Evolutionary conservation across 169 alveolate species (phyloP), one percentile per base, ranked within the genome.

Genomic region (Plasmodium fragile): DNA sequence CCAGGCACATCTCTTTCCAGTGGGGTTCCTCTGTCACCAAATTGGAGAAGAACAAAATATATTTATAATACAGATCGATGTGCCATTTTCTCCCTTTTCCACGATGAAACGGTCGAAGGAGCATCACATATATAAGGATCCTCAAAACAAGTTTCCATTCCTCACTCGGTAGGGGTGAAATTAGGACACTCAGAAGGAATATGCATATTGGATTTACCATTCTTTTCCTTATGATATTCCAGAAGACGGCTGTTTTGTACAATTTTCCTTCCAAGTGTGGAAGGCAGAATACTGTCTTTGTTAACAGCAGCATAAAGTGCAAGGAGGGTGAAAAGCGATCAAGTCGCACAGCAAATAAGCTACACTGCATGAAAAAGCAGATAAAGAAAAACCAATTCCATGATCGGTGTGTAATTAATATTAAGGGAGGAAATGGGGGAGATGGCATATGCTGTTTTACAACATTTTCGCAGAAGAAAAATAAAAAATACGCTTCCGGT

Each of bases 401-500:
- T 30, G 98, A 97, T 39, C 81, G 90, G 41, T 95, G 97, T 59
- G 81, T 72, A 72, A 95, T 97, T 8, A 81, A 87, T 41, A 98
- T 96, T 13, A 80, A 82, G 34, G 98, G 98, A 4, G 99, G 99
- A 5, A 93, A 95, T 85, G 99, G 99, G 5, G 99, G 99, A 25
- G 95, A 97, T 90, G 99, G 99, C 36, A 77, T 89, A 55, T 89
- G 94, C 25, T 77, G 94, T 78, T 89, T 89, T 39, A 89, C 94
- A 39, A 97, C 98, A 83, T 92, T 91, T 59, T 96, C 98, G 16
- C 97, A 96, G 85, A 93, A 96, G 75, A 87, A 98, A 79, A 97
- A 97, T 89, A 96, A 97, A 52, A 98, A 97, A 45, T 98, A 98
- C 13, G 98, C 99, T 18, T 97, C 97, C 79, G 99, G 99, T 28